Base-by-base conservation (phyloP, 495 filamentous ascomycete genomes). In the Aspergillus carlsbadensis region DNA sequence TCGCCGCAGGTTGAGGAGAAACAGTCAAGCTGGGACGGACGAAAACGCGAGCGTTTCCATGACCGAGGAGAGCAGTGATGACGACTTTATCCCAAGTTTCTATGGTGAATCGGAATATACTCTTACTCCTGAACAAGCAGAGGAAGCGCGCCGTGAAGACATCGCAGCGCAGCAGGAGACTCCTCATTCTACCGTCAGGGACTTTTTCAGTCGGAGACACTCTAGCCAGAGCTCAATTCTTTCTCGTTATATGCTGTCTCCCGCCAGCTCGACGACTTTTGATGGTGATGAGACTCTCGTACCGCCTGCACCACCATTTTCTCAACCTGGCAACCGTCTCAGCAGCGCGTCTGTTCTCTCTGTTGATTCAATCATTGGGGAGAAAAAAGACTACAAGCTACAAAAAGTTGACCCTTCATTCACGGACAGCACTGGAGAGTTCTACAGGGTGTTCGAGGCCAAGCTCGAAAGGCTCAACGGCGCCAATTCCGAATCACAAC, bases 321-420 rank as follows among this genome's bases (percentile, higher is more conserved):
- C 68, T 2, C 67, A 70, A 29, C 56, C 71, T 41, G 65, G 64
- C 15, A 74, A 65, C 21, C 70, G 75, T n/a, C 66, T 79, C 17
- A 77, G 70, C 43, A 69, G 69, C 37, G 56, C 73, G 29, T 79
- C 83, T 62, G 66, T 81, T 52, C 67, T 79, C 24, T 78, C 75
- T 2, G 77, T 80, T 40, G 75, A 80, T 29, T 81, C 80, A 1
- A 78, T 88, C 6, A 76, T 85, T 14, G 83, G 83, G 13, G 84
- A 84, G 46, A 77, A 81, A 57, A 82, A 81, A 22, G 83, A 88
- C 56, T 83, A 82, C 56, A 81, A 82, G 57, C 76, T 88, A 10
- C 86, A 88, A 60, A 82, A 87, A 46, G 84, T 88, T 5, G 83
- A 87, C 51, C 86, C 85, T 5, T 86, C 82, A 72, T 89, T 89